Percentiles rank a stretch among this genome's conserved stretches.
Conservation (phyloP, 371 early-diverging fungal genomes). For the Mortierella sp. region DNA sequence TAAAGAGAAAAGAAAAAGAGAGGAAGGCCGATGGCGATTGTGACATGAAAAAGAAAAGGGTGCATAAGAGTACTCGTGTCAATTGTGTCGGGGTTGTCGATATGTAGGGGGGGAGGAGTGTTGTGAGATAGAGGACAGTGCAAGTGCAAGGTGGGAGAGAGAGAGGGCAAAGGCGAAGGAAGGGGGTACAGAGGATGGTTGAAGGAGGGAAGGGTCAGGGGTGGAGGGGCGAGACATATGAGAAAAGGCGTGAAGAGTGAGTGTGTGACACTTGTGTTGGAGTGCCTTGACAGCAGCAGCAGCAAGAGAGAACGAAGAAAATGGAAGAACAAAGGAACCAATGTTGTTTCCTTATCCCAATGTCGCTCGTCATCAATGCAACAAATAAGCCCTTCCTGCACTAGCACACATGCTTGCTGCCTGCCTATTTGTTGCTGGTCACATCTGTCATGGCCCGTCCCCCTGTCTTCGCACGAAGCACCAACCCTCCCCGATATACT, state of each 20-base stretch:
- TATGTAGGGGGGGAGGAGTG: not conserved
- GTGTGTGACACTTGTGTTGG: not conserved
- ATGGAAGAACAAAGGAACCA: not conserved
- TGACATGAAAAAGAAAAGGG: not conserved
- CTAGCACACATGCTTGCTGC: not conserved
- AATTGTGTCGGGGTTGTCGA: not conserved
- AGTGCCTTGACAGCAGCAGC: not conserved
- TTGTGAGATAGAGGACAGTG: not conserved
- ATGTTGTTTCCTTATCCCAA: not conserved
- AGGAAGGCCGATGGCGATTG: not conserved
- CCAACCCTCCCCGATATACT: not conserved
- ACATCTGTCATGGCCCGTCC: not conserved
- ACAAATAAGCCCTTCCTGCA: too few relatives aligned
- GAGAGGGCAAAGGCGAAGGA: not conserved
- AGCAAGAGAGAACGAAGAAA: not conserved
- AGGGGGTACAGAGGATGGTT: not conserved
- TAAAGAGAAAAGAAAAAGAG: not conserved
- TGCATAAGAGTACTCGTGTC: not conserved
- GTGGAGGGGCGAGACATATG: not conserved
- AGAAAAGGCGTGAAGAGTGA: not conserved
- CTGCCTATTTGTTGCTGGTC: not conserved
- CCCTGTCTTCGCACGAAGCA: constrained; percentile 9
- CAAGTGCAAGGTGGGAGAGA: not conserved
- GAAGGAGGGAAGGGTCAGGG: constrained; percentile 14
- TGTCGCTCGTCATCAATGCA: too few relatives aligned